Evolutionary conservation across 345 rosid genomes (phyloP), one percentile per base, ranked within the genome.

Genomic region (Geranium rotundifolium): DNA sequence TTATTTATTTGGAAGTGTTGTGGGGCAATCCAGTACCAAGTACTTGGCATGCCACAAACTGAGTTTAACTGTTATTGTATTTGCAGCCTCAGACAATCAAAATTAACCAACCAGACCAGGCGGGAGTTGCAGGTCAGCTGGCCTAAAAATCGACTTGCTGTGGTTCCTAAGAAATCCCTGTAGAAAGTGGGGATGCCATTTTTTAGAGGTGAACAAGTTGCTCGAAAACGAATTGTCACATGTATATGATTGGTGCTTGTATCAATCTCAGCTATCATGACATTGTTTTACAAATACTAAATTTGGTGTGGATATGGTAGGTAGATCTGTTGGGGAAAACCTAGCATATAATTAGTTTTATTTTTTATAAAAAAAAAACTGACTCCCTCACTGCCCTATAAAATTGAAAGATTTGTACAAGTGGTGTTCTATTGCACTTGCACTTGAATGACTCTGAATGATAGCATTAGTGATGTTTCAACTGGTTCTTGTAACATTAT

Each of bases 51-150:
- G 23, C 50, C 19, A 14, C 29, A 46, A 54, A 19, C 52, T 20
- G 57, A 13, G 9, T 8, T 52, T 31, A 17, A 15, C 57, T 34
- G 54, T 49, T 68, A 23, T 19, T 63, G 19, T n/a, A 54, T 41
- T 49, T 67, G 71, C 84, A 83, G 87, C 87, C 87, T 7, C 81
- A 72, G 70, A 75, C 79, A 10, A 74, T 83, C 72, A 80, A 74
- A 69, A 80, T 83, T 64, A 83, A 80, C 72, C 87, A 76, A 62
- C 66, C 73, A 14, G 80, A 80, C 54, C 79, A 76, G 67, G 67
- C 76, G 19, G 75, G 70, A 17, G 75, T 76, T 46, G 61, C 66
- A 55, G 52, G 71, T 37, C 77, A 75, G 65, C 71, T 67, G 17
- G 68, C 80, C 2, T 81, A 72, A 69, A 72, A 75, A 70, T 83